Percentiles rank a stretch among this genome's conserved stretches.
These are phyloP conservation scores for Candida caryicola DNA, from an alignment of 805 yeast genomes.

Conservation along the genomic window DNA sequence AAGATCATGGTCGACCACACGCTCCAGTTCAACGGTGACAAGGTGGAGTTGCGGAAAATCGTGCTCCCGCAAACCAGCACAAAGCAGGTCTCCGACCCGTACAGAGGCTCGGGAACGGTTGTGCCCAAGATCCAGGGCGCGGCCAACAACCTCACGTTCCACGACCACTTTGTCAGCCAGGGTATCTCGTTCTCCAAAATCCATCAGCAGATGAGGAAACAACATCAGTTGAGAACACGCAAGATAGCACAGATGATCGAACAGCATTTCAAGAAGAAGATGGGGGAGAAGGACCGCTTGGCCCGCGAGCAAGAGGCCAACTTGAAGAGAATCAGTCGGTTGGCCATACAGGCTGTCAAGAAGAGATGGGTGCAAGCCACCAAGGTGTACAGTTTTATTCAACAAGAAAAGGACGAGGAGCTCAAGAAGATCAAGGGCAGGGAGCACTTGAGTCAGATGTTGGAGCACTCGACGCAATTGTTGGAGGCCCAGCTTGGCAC, in stretches of 20 bases:
- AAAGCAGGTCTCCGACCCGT: conserved; percentile 44
- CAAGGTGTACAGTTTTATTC: conserved; percentile 70
- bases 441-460: conserved; percentile 79
- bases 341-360: conserved; percentile 79
- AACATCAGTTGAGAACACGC: conserved; percentile 64
- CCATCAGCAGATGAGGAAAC: conserved; percentile 61
- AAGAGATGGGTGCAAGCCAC: conserved; percentile 90
- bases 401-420: conserved; percentile 75
- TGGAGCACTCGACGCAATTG: conserved; percentile 87
- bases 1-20: conserved; percentile 35
- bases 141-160: conserved; percentile 47
- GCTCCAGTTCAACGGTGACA: conserved; percentile 46
- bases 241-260: conserved; percentile 82
- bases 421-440: conserved; percentile 78
- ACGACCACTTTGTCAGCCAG: conserved; percentile 75
- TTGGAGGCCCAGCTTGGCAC: conserved; percentile 77
- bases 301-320: conserved; percentile 72
- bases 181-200: conserved; percentile 69
- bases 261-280: conserved; percentile 76
- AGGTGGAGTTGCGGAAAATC: conserved; percentile 45
- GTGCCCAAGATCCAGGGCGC: conserved; percentile 45
- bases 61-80: conserved; percentile 41
- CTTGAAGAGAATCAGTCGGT: conserved; percentile 67
- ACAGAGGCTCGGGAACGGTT: conserved; percentile 42
- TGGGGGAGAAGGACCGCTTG: conserved; percentile 85